Evolutionary conservation across 73 alveolate genomes (phyloP).

Genomic region (Halteria grandinella): DNA sequence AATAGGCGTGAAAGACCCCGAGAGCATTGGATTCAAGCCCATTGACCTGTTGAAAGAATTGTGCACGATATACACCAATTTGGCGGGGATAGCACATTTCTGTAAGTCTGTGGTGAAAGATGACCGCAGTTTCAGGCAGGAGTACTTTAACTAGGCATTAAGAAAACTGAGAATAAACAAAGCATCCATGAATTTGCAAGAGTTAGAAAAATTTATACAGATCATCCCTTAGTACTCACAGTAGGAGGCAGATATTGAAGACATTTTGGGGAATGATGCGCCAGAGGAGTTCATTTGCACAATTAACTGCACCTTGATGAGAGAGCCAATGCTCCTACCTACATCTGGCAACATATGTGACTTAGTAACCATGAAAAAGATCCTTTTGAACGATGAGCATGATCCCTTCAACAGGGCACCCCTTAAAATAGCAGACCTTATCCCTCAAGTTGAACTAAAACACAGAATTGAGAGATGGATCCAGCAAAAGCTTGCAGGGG

Average conservation of each 20-base stretch:
- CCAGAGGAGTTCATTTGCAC: conserved; percentile 83
- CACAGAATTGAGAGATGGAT: conserved; percentile 38
- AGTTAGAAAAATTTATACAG: conserved; percentile 59
- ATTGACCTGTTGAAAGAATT: conserved; percentile 47
- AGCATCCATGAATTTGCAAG: conserved; percentile 9
- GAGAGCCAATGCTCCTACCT: conserved; percentile 79
- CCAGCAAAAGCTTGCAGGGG: conserved; percentile 43
- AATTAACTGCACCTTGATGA: conserved; percentile 67
- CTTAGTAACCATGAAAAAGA: conserved; percentile 68
- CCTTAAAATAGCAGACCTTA: conserved; percentile 36
- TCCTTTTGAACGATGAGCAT: conserved; percentile 66
- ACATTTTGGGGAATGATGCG: conserved; percentile 52
- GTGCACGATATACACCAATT: conserved; percentile 50
- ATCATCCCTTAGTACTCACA: conserved; percentile 39
- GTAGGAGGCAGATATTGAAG: conserved; percentile 54
- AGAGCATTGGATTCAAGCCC: conserved; percentile 58
- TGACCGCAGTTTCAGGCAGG: conserved; percentile 66
- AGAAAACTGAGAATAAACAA: conserved; percentile 59
- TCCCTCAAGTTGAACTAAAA: conserved; percentile 42
- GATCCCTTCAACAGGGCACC: conserved; percentile 78
- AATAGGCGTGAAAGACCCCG: conserved; percentile 61
- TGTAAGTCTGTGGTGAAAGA: conserved; percentile 64
- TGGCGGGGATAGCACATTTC: conserved; percentile 60
- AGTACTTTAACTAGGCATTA: conserved; percentile 59
- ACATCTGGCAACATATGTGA: conserved; percentile 73